Evolutionary conservation across 2,329 filamentous ascomycete genomes (phyloP).

Genomic region (Colletotrichum plurivorum): DNA sequence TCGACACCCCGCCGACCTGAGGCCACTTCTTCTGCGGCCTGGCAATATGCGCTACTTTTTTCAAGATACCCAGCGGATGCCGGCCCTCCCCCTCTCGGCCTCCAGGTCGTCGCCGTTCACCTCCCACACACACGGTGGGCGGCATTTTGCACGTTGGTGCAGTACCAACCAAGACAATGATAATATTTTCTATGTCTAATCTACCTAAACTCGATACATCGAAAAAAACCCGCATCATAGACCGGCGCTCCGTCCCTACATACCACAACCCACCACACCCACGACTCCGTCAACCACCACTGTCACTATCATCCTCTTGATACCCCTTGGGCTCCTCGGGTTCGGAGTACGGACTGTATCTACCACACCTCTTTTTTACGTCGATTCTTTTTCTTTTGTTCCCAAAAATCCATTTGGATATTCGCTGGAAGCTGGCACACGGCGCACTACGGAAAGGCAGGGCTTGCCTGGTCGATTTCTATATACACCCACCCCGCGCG

Average conservation of each 20-base stretch:
- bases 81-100: constrained; percentile 17
- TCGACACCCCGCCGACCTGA: constrained; percentile 12
- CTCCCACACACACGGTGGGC: constrained; percentile 6
- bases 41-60: constrained; percentile 38
- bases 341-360: constrained; percentile 38
- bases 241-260: constrained; percentile 34
- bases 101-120: constrained; percentile 30
- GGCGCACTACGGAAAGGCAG: constrained; percentile 38
- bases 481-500: constrained; percentile 21
- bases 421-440: constrained; percentile 19
- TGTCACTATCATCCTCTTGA: constrained; percentile 30
- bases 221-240: constrained; percentile 33
- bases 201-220: constrained; percentile 33
- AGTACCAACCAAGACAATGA: constrained; percentile 35
- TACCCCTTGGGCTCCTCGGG: constrained; percentile 30
- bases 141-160: constrained; percentile 32
- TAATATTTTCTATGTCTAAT: constrained; percentile 41
- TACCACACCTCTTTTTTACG: constrained; percentile 17
- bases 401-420: constrained; percentile 26
- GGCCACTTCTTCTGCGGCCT: constrained; percentile 30
- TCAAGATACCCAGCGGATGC: constrained; percentile 40
- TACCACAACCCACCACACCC: constrained; percentile 10
- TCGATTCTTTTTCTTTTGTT: constrained; percentile 16
- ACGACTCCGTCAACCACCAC: constrained; percentile 22
- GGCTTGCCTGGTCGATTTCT: constrained; percentile 36